Evolutionary conservation across 805 yeast genomes (phyloP), one percentile per base, ranked within the genome.

Genomic region (Teunomyces stri): DNA sequence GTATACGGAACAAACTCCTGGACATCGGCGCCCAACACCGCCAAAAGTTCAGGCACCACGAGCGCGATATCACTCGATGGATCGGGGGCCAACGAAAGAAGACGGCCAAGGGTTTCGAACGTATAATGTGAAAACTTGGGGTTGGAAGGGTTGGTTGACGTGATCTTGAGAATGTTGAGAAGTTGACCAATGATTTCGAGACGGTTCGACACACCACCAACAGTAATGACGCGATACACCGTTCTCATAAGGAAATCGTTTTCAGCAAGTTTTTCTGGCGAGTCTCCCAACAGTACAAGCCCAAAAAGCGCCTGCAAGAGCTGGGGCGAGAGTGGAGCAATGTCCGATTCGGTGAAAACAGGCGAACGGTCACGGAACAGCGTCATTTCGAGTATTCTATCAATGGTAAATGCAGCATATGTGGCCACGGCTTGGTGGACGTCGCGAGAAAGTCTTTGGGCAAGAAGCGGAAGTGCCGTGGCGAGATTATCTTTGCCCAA

Each of bases 1-100:
- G 86, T 83, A 60, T 94, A 94, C 9, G 98, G 97, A 13, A 88
- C 83, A 62, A 94, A 94, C 69, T 94, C 99, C 57, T 91, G 92
- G 40, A 94, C 87, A 57, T 94, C 98, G 43, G 82, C 82, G 16
- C 87, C 84, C 47, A 94, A 72, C 25, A 91, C 80, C 1, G 69
- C 68, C 50, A 91, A 69, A 47, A 88, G 72, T 2, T 82, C 75
- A 6, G 96, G 92, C 57, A 91, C 75, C 29, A 88, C 72, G 9
- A 79, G 51, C 5, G 69, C 66, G 48, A 84, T 83, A 35, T 79
- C 69, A 22, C 62, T 48, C 13, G 51, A 52, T 21, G 59, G 52
- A 20, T 67, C 53, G 2, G 57, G 54, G 11, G 60, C 60, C 59
- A 65, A 84, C 53, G 84, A 84, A 49, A 91, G 69, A 43, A 91